Base-by-base conservation (phyloP, 768 basidiomycete genomes). In the Harrya chromipes region DNA sequence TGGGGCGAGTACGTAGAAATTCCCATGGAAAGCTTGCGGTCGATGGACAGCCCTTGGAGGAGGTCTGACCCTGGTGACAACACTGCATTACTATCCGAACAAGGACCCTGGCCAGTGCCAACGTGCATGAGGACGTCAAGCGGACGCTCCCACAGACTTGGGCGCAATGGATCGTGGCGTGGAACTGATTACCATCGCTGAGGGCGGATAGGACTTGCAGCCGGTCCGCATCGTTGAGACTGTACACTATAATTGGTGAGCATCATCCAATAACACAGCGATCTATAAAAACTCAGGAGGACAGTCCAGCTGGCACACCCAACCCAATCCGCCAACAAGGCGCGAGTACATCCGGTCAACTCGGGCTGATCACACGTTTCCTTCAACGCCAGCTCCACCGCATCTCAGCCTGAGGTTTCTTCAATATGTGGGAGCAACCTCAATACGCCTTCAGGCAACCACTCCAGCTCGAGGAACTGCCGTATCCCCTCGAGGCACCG, bases 401-500 rank as follows among this genome's bases (percentile, higher is more conserved):
- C n/a, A n/a, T 29, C 29, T 11, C 27, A 29, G 29, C 29, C 6
- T 14, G 6, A n/a, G 14, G 33, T 7, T 33, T 6, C 13, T 29
- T 27, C 4, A 38, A n/a, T 41, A 14, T 48, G 6, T 67, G 66
- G 68, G 51, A 57, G 35, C 55, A 56, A 2, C 21, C 40, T 0
- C 56, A 55, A 10, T 60, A 52, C 44, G 2, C 50, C 2, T 40
- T 60, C 42, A 55, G 42, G 11, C 60, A 52, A 4, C 43, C 61
- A 10, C 54, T 60, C 9, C 62, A 68, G 21, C 68, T 70, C 40
- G 66, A 70, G 20, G 66, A 70, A 20, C 49, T 51, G 2, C 39
- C 56, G 1, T 61, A 56, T 43, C 14, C 61, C 17, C 33, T 68
- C 14, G 53, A 65, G 4, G 1, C 53, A 12, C 23, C 53, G 3